A percentile compares a stretch with the other conserved stretches of the same genome.
These are phyloP conservation scores for Penicillium rolfsii DNA, from an alignment of 2,329 filamentous ascomycete genomes.

Conservation along the genomic window DNA sequence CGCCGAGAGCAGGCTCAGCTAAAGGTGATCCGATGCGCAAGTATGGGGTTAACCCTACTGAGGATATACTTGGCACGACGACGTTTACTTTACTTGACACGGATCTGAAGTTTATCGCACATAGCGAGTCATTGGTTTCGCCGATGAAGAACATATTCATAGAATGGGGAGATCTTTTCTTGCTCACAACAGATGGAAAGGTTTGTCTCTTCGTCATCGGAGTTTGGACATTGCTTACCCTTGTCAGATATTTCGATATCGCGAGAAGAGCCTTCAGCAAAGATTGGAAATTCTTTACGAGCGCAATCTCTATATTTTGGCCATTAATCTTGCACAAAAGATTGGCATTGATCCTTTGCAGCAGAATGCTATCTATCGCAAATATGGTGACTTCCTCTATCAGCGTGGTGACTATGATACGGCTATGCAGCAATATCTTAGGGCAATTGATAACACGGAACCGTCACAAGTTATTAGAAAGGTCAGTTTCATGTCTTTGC, in stretches of 20 bases:
- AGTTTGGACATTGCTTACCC: constrained; percentile 20
- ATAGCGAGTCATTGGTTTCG: constrained; percentile 81
- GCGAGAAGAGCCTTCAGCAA: constrained; percentile 87
- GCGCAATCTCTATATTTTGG: constrained; percentile 86
- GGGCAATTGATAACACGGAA: constrained; percentile 93
- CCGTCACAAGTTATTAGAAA: constrained; percentile 96
- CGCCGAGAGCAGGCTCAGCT: constrained; percentile 63
- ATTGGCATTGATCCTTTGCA: constrained; percentile 77
- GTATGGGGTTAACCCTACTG: constrained; percentile 72
- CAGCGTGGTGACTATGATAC: constrained; percentile 95
- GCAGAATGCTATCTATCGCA: constrained; percentile 88
- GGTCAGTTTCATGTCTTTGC: constrained; percentile 47
- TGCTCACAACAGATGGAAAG: constrained; percentile 91
- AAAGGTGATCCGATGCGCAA: constrained; percentile 67
- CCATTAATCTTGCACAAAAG: constrained; percentile 91
- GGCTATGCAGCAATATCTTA: constrained; percentile 98
- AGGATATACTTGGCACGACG: constrained; percentile 81
- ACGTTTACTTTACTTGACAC: constrained; percentile 92
- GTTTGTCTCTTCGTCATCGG: constrained; percentile 50
- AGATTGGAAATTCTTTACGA: constrained; percentile 93
- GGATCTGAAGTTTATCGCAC: constrained; percentile 84
- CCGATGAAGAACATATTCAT: constrained; percentile 78
- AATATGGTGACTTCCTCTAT: constrained; percentile 92
- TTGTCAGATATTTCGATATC: constrained; percentile 75
- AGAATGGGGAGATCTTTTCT: constrained; percentile 88